Base-by-base conservation (phyloP, 208 protist genomes). In the Acanthamoeba triangularis region DNA sequence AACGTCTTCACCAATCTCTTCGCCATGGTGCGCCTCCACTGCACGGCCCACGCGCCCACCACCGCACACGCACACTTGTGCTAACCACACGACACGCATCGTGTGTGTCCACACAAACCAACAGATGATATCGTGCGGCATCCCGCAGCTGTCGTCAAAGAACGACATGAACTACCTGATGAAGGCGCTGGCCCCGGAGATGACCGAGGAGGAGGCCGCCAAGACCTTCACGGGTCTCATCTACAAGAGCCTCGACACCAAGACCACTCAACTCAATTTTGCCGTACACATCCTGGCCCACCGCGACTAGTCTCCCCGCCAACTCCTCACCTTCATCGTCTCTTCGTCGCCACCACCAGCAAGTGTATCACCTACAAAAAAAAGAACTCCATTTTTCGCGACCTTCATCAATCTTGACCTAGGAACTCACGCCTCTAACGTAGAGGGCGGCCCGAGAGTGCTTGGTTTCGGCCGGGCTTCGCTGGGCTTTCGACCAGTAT, bases 1-100 rank as follows among this genome's bases (percentile, higher is more conserved):
- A 74, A 95, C 20, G 16, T 98, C 49, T 97, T 98, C 56, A 98
- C 98, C 94, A 98, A 97, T 28, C 94, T 98, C 10, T 98, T 98
- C 67, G 76, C 96, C 28, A 97, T 98, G 96, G 59, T 97, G 95
- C 33, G 63, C 13, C 33, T 11, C 87, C 65, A 7, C 11, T 16
- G n/a, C 33, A 18, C 30, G 2, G 3, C 1, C 14, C 44, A 44
- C 4, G 14, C 52, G 37, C 10, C 44, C 28, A 7, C 13, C 59
- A n/a, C n/a, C 7, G n/a, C 52, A 49, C 20, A 8, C 41, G 2
- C 35, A 20, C 14, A 16, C 90, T 41, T 25, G 11, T 94, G 28
- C 20, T 94, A 20, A 23, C 90, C 8, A 18, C 11, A 14, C 30
- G 14, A 94, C 37, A 37, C 37, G 16, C 90, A 20, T 47, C 11